A percentile compares a stretch with the other conserved stretches of the same genome.
These are phyloP conservation scores for Naganishia onofrii DNA, from an alignment of 768 basidiomycete genomes.

Conservation along the genomic window DNA sequence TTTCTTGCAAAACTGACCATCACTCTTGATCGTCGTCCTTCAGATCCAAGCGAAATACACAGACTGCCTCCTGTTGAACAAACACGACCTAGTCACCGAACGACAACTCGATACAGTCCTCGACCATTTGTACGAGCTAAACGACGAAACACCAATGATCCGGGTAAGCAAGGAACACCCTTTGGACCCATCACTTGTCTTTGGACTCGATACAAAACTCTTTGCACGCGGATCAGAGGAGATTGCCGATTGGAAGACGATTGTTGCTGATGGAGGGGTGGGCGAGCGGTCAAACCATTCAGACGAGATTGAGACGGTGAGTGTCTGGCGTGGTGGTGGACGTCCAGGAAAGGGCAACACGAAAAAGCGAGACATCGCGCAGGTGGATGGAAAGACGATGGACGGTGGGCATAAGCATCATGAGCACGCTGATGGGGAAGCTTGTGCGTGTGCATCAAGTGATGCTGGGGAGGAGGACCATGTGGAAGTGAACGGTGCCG, in stretches of 20 bases:
- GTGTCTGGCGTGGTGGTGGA: constrained; percentile 58
- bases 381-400: constrained; percentile 29
- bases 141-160: constrained; percentile 84
- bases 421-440: constrained; percentile 21
- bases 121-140: constrained; percentile 83
- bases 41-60: constrained; percentile 78
- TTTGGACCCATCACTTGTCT: constrained; percentile 74
- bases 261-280: constrained; percentile 27
- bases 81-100: constrained; percentile 79
- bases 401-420: constrained; percentile 34
- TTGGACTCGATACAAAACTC: constrained; percentile 83
- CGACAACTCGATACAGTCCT: constrained; percentile 74
- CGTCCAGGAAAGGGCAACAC: constrained; percentile 31
- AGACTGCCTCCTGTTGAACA: constrained; percentile 87
- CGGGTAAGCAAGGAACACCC: constrained; percentile 62
- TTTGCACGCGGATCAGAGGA: constrained; percentile 55
- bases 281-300: constrained; percentile 56
- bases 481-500: not conserved
- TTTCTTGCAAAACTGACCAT: too few relatives aligned
- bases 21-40: constrained; percentile 4
- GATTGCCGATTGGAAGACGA: constrained; percentile 37
- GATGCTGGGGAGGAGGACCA: constrained; percentile 15
- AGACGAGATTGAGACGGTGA: constrained; percentile 81
- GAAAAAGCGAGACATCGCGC: constrained; percentile 33
- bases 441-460: constrained; percentile 31